Conservation (phyloP, 169 alveolate genomes). For the Babesia sp. region DNA sequence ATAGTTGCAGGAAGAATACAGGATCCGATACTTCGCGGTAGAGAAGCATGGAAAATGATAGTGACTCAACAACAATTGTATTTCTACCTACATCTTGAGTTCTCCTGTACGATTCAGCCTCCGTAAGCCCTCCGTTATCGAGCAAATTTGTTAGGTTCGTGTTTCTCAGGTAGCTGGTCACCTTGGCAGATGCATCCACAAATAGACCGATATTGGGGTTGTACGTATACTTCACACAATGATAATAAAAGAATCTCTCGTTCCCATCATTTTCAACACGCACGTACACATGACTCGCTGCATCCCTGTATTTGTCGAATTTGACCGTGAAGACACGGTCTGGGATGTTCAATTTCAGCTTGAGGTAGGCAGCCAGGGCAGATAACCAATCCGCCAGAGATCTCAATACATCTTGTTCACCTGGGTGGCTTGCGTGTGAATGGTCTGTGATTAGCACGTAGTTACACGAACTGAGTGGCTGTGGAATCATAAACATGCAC, state of each 20-base stretch:
- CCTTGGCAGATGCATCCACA: constrained; percentile 66
- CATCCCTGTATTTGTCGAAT: constrained; percentile 59
- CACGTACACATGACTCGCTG: constrained; percentile 39
- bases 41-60: constrained; percentile 65
- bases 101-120: constrained; percentile 69
- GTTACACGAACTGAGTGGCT: constrained; percentile 38
- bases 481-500: constrained; percentile 46
- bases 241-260: constrained; percentile 60
- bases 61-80: constrained; percentile 63
- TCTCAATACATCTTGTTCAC: constrained; percentile 56
- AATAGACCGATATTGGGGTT: constrained; percentile 64
- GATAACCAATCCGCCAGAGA: constrained; percentile 37
- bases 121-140: constrained; percentile 78
- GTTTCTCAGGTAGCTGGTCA: constrained; percentile 58
- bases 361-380: constrained; percentile 31
- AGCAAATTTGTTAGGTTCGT: constrained; percentile 69
- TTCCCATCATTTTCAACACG: constrained; percentile 12
- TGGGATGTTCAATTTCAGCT: constrained; percentile 59
- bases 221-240: constrained; percentile 70
- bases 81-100: constrained; percentile 70
- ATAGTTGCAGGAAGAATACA: constrained; percentile 75
- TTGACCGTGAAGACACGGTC: constrained; percentile 55
- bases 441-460: constrained; percentile 47
- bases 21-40: constrained; percentile 76
- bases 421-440: constrained; percentile 45